These are phyloP conservation scores for Hansfordia pulvinata DNA, from an alignment of 2,329 filamentous ascomycete species.

Conservation along the genomic window DNA sequence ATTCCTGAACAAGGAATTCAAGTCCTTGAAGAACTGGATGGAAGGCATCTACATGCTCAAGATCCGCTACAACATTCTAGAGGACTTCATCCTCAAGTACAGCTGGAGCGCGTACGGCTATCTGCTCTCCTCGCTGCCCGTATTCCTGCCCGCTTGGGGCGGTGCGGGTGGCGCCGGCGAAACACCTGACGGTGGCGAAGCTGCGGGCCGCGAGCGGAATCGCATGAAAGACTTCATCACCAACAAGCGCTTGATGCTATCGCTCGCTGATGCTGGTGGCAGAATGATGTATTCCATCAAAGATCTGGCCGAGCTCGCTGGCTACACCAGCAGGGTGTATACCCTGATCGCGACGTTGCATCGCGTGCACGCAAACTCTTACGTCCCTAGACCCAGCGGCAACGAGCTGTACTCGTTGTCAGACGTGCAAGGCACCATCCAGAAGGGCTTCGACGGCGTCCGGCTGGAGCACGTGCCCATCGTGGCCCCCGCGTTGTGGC, in stretches of 20 bases:
- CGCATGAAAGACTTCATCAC: slow-evolving; percentile 99
- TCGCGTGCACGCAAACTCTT: slow-evolving; percentile 81
- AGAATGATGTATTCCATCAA: slow-evolving; percentile 99
- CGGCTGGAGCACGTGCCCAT: slow-evolving; percentile 87
- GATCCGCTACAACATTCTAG: slow-evolving; percentile 96
- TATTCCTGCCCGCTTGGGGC: slow-evolving; percentile 91
- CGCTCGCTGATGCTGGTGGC: slow-evolving; percentile 86
- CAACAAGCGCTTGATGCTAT: slow-evolving; percentile 96
- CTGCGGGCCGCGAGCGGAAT: slow-evolving; percentile 55
- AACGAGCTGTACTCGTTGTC: slow-evolving; percentile 79
- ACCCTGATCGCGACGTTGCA: slow-evolving; percentile 91
- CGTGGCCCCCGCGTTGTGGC: slow-evolving; percentile 78
- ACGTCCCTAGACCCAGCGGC: slow-evolving; percentile 52
- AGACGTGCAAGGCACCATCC: slow-evolving; percentile 85
- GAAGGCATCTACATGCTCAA: slow-evolving; percentile 96
- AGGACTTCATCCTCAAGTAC: slow-evolving; percentile 96
- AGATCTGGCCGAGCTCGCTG: slow-evolving; percentile 87
- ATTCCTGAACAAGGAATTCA: slow-evolving; percentile 84
- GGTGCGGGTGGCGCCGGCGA: slow-evolving; percentile 66
- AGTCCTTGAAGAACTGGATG: slow-evolving; percentile 91
- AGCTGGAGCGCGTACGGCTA: slow-evolving; percentile 98
- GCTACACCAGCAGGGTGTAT: slow-evolving; percentile 92
- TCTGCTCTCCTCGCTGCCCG: slow-evolving; percentile 77
- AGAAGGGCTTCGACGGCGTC: slow-evolving; percentile 90
- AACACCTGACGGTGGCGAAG: slow-evolving; percentile 35